Conservation (phyloP, 257 asterid genomes). For the Thymus quinquecostatus region DNA sequence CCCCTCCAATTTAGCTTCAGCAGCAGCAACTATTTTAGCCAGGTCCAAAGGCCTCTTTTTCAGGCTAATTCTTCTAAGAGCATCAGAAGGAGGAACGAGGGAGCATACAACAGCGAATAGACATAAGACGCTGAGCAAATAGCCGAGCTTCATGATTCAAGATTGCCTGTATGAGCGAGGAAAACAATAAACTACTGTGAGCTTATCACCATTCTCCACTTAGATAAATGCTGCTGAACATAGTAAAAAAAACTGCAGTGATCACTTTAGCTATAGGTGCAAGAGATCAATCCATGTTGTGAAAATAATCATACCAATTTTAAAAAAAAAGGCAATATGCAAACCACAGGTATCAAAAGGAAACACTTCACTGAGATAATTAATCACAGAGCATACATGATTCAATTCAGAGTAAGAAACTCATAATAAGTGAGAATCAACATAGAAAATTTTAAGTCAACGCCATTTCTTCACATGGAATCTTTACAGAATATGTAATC, state of each 20-base stretch:
- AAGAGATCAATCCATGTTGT: neutral
- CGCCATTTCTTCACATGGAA: neutral
- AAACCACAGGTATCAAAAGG: neutral
- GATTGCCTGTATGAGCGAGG: slow-evolving; percentile 42
- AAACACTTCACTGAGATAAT: neutral
- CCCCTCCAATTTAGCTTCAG: slow-evolving; percentile 48
- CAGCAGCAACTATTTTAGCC: slow-evolving; percentile 57
- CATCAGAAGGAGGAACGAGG: slow-evolving; percentile 64
- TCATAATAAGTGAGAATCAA: neutral
- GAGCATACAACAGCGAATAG: slow-evolving; percentile 56
- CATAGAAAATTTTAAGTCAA: neutral
- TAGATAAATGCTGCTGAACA: neutral
- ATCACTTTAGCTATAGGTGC: neutral
- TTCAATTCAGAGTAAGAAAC: neutral
- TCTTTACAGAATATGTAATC: neutral
- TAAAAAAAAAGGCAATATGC: neutral
- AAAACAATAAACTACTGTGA: neutral
- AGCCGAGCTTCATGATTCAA: slow-evolving; percentile 56
- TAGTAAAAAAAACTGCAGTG: neutral
- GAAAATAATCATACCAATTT: slow-evolving; percentile 4
- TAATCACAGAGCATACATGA: neutral
- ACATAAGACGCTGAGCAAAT: slow-evolving; percentile 43
- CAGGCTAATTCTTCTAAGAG: slow-evolving; percentile 60
- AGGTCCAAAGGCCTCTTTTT: slow-evolving; percentile 64
- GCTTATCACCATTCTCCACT: neutral